A percentile compares a stretch with the other conserved stretches of the same genome.
Conservation (phyloP, 192 early-diverging fungal species). For the Mortierella antarctica region DNA sequence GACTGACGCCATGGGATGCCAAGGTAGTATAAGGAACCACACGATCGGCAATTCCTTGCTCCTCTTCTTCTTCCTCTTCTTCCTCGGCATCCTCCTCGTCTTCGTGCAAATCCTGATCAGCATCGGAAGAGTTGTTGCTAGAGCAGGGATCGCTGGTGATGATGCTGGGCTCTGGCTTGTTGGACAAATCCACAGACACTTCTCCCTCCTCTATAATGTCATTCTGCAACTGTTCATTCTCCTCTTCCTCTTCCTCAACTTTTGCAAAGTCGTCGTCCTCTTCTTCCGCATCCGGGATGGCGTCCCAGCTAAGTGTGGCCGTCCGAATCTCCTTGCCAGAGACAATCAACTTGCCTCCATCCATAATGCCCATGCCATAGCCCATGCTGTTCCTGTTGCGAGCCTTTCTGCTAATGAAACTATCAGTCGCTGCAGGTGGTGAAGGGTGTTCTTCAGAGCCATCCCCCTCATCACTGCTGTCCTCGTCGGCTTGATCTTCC, state of each 20-base stretch:
- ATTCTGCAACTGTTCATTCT: background rate
- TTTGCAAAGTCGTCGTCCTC: conserved; percentile 14
- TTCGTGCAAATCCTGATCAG: conserved; percentile 13
- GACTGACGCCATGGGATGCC: conserved; percentile 18
- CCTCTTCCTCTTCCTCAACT: conserved; percentile 21
- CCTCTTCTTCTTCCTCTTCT: conserved; percentile 31
- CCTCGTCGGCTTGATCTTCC: conserved; percentile 3
- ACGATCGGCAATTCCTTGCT: conserved; percentile 12
- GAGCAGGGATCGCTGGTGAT: no score
- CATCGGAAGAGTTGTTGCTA: background rate
- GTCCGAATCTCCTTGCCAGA: conserved; percentile 11
- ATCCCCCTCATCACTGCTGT: background rate
- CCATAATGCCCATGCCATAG: conserved; percentile 8
- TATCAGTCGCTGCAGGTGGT: background rate
- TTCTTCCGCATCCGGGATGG: background rate
- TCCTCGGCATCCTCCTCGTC: conserved; percentile 10
- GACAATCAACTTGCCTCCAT: background rate
- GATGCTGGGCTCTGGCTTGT: no score
- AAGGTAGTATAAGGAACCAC: conserved; percentile 21
- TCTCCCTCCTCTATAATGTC: background rate
- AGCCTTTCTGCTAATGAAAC: background rate
- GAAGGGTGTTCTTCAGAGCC: background rate
- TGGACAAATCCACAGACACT: background rate
- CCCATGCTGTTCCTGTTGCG: conserved; percentile 27
- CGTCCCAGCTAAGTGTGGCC: conserved; percentile 8